Conservation (phyloP, 169 alveolate genomes). For the Plasmodium yoelii region DNA sequence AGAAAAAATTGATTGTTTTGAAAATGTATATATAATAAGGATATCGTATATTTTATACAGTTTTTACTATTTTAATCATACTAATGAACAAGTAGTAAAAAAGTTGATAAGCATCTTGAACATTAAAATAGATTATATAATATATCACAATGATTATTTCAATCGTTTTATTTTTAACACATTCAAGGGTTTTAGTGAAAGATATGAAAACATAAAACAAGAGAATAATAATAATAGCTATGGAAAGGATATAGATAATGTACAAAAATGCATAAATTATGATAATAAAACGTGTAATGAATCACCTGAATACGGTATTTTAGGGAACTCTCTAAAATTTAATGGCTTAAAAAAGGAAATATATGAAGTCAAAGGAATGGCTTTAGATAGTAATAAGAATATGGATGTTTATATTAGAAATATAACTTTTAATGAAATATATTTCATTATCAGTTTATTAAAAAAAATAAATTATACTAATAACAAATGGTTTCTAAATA, state of each 20-base stretch:
- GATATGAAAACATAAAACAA: no score
- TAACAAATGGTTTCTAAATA: conserved; percentile 24
- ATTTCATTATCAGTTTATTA: conserved; percentile 25
- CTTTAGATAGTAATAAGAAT: background rate
- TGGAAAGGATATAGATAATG: no score
- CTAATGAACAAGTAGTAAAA: conserved; percentile 33
- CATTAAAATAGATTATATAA: conserved; percentile 47
- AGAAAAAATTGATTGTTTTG: conserved; percentile 40
- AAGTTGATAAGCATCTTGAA: conserved; percentile 31
- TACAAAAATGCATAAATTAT: no score
- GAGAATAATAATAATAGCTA: no score
- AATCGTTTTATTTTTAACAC: conserved; percentile 1
- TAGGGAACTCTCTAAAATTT: no score
- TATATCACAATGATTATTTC: conserved; percentile 32
- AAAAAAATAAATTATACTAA: conserved; percentile 10
- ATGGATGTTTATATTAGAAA: background rate
- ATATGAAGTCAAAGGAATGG: no score
- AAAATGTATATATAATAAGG: conserved; percentile 60
- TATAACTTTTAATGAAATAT: conserved; percentile 3
- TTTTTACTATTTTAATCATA: conserved; percentile 28
- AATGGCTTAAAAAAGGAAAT: no score
- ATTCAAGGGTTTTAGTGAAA: no score
- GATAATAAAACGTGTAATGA: no score
- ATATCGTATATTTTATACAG: conserved; percentile 60
- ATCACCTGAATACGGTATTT: no score